Base-by-base conservation (phyloP, 1,284 basidiomycete species). In the Cutaneotrichosporon spelunceum region DNA sequence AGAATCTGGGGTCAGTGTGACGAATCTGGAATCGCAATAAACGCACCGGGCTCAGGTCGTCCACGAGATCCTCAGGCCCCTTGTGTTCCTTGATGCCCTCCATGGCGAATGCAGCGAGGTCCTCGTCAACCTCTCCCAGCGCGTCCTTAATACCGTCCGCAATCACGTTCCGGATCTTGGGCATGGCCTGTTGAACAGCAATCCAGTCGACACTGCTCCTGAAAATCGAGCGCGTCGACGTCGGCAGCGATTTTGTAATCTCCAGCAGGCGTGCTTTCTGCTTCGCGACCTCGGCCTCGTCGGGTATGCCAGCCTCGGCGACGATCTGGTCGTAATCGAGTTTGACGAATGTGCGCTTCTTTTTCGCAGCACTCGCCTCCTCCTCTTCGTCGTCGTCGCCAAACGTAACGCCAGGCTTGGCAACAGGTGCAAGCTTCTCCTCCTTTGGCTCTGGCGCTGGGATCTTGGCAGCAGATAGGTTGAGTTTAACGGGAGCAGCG, bases 1-100 rank as follows among this genome's bases (percentile, higher is more conserved):
- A 94, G 81, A 6, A 93, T 90, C 91, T 93, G 66, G 3, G 19
- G 39, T 42, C 39, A 42, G 39, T 4, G 16, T 16, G 36, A 39
- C 36, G 16, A 13, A 16, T 39, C 36, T 19, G 36, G 36, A 14
- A 39, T 10, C 16, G 19, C 8, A 19, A 9, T 11, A 7, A n/a
- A 84, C 90, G 72, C 80, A 93, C 92, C 64, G 90, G 88, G 78
- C 90, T 90, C 34, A 95, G 80, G 16, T 90, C 91, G 69, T 93
- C 91, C 10, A 91, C 84, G 0, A 94, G 83, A 69, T 90, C 91
- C 58, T 83, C 83, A 0, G 91, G 89, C 16, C 84, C 81, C 72
- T 92, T 93, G 72, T 88, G 88, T 64, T 91, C 90, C 72, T 89
- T 88, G 53, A 94, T 78, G 75, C 93, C 90, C 73, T 93, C 91